These are phyloP conservation scores for Wickerhamomyces sp. DNA, from an alignment of 1,139 yeast genomes.

Conservation along the genomic window DNA sequence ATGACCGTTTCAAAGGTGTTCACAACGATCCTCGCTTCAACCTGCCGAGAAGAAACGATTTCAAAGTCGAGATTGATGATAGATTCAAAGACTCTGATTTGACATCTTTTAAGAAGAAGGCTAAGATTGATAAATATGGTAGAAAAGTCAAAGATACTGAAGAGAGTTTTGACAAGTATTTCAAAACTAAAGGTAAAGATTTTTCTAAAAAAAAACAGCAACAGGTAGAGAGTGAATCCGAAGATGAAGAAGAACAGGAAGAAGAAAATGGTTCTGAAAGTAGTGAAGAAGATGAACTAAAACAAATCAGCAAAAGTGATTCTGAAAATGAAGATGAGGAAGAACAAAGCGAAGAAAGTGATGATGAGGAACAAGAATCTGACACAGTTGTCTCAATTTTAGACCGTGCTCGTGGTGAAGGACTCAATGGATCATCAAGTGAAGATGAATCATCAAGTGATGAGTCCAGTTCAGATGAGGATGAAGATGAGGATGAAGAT, in stretches of 20 bases:
- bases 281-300: conserved; percentile 19
- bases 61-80: conserved; percentile 77
- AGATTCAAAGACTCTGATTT: conserved; percentile 77
- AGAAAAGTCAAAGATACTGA: conserved; percentile 43
- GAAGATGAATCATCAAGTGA: conserved; percentile 33
- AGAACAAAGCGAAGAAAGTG: conserved; percentile 20
- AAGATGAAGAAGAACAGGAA: conserved; percentile 23
- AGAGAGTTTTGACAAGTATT: conserved; percentile 60
- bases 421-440: conserved; percentile 36
- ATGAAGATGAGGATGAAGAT: conserved; percentile 35
- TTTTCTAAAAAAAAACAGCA: conserved; percentile 24
- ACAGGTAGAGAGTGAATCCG: conserved; percentile 23
- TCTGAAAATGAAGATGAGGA: conserved; percentile 24
- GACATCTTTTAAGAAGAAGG: conserved; percentile 50
- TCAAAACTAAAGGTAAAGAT: conserved; percentile 28
- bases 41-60: conserved; percentile 61
- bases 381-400: conserved; percentile 24
- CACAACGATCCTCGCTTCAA: conserved; percentile 88
- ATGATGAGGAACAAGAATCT: conserved; percentile 9
- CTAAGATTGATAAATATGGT: conserved; percentile 83
- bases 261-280: conserved; percentile 26
- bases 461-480: conserved; percentile 34
- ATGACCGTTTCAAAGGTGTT: conserved; percentile 73
- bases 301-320: conserved; percentile 11
- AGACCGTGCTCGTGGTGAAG: conserved; percentile 78